Base-by-base conservation (phyloP, 495 filamentous ascomycete species). In the Evernia prunastri region DNA sequence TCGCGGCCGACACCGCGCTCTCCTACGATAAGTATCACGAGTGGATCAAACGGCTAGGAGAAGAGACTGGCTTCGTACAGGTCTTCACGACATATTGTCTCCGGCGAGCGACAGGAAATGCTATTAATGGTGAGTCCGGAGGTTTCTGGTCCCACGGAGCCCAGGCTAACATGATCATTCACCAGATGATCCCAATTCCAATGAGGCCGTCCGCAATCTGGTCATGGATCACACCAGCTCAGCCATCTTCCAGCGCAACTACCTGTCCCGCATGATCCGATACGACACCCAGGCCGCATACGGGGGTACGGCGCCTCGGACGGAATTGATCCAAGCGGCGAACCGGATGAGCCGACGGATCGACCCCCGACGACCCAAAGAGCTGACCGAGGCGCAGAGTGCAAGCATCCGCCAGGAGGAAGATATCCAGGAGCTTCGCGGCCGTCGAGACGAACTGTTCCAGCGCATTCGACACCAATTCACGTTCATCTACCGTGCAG, bases 61-160 rank as follows among this genome's bases (percentile, higher is more conserved):
- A 60, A 29, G 57, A 65, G 42, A 60, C 58, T 13, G 65, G 67
- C 51, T 67, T 69, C 56, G n/a, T 64, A 8, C 58, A 67, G 37
- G 61, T 63, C 35, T 51, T 69, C 18, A 67, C 61, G 37, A 67
- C 57, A 5, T 69, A 69, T 59, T 69, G 58, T 61, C 61, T 69
- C n/a, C 67, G n/a, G n/a, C n/a, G n/a, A n/a, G n/a, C 58, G 45
- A 58, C 51, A 40, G 68, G 40, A 36, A 69, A 69, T 59, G 57
- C 65, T 0, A 67, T 69, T 39, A 66, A 69, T 58, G 35, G 65
- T 69, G 43, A 65, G 33, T 37, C 57, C 23, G 39, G 11, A 13
- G 39, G 11, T 40, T 40, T 63, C 43, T 56, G 70, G 61, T 40
- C 39, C 11, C 11, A 40, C 39, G 39, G 11, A 40, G 39, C 39